These are phyloP conservation scores for Sporothrix globosa DNA, from an alignment of 2,329 filamentous ascomycete species.

Conservation along the genomic window DNA sequence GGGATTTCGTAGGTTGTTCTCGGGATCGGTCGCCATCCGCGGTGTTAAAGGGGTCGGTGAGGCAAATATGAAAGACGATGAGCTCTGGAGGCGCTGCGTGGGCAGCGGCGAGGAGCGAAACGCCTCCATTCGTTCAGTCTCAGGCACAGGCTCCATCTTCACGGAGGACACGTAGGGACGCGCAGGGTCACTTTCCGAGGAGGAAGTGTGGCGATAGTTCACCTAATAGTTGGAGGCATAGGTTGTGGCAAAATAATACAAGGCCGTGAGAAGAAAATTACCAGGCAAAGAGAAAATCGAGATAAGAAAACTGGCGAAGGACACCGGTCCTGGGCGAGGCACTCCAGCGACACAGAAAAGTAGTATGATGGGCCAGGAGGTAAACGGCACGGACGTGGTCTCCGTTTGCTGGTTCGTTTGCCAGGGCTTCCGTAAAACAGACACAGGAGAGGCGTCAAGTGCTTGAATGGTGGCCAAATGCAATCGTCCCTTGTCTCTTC, in stretches of 20 bases:
- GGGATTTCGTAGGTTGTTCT: conserved; percentile 51
- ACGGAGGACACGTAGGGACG: not conserved
- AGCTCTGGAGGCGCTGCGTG: conserved; percentile 54
- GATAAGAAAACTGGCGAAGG: not conserved
- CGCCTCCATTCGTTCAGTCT: conserved; percentile 69
- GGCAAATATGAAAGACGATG: conserved; percentile 42
- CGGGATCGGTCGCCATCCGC: conserved; percentile 20
- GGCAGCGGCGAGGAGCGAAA: conserved; percentile 63
- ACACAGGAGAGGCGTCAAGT: not conserved
- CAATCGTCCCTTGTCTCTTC: not conserved
- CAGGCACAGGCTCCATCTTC: conserved; percentile 67
- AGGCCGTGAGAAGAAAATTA: not conserved
- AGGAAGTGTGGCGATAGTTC: not conserved
- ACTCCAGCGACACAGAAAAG: not conserved
- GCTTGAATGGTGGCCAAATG: not conserved
- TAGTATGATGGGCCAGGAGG: conserved; percentile 3
- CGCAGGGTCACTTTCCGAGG: not conserved
- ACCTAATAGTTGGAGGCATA: not conserved
- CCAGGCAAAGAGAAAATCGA: not conserved
- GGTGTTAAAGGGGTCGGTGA: conserved; percentile 46
- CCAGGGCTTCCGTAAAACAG: not conserved
- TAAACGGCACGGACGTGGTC: not conserved
- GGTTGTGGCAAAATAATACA: not conserved
- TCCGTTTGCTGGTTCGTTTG: conserved; percentile 2
- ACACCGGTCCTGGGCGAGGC: not conserved